Evolutionary conservation across 2,329 filamentous ascomycete genomes (phyloP).

Genomic region (Pezicula neosporulosa): DNA sequence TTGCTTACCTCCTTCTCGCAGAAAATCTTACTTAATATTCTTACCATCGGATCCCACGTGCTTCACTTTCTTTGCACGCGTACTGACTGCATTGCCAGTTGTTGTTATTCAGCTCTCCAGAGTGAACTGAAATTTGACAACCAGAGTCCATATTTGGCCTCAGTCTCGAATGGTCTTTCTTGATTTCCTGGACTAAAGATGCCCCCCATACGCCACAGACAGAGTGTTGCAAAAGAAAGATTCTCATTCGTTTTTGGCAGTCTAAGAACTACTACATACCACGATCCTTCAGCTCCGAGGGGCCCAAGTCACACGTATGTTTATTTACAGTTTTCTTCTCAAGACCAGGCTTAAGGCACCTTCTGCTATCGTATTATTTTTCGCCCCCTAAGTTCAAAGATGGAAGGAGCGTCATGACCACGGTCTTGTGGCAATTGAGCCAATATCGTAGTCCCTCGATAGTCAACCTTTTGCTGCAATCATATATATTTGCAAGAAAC

Average conservation of each 20-base stretch:
- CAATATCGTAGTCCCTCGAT: too few relatives aligned
- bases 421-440: too few relatives aligned
- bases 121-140: not conserved
- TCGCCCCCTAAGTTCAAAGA: not conserved
- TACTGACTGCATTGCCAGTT: too few relatives aligned
- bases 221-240: constrained; percentile 63
- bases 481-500: too few relatives aligned
- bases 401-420: not conserved
- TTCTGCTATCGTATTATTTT: too few relatives aligned
- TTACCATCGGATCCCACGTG: too few relatives aligned
- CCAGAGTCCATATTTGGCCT: not conserved
- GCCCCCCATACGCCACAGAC: constrained; percentile 36
- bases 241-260: constrained; percentile 65
- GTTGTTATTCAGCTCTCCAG: too few relatives aligned
- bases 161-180: not conserved
- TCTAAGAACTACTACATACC: constrained; percentile 69
- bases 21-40: too few relatives aligned
- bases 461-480: too few relatives aligned
- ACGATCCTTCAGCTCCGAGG: constrained; percentile 52
- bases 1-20: too few relatives aligned
- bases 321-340: not conserved
- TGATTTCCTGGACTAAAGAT: constrained; percentile 3
- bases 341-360: too few relatives aligned
- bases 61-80: too few relatives aligned
- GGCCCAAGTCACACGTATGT: constrained; percentile 55